A percentile compares a stretch with the other conserved stretches of the same genome.
Conservation (phyloP, 306 rosid species). For the Vigna reflexopilosa region DNA sequence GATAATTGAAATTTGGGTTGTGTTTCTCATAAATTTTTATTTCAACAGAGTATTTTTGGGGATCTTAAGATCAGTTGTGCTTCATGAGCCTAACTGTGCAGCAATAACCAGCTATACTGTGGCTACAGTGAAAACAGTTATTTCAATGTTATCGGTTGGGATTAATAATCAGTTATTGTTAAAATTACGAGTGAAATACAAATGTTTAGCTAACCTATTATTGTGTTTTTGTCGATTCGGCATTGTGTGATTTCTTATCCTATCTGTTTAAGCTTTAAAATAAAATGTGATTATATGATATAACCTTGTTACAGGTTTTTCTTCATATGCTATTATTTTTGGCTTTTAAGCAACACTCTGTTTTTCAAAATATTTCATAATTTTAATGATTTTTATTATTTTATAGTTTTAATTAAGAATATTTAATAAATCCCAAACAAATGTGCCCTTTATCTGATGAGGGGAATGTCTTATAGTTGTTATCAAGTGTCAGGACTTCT, state of each 20-base stretch:
- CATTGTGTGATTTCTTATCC: not conserved
- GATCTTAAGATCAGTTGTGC: not conserved
- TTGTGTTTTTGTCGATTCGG: conserved; percentile 1
- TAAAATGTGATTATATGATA: not conserved
- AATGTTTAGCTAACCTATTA: conserved; percentile 2
- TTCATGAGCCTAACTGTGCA: conserved; percentile 8
- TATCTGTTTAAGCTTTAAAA: too few species aligned
- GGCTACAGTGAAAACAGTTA: conserved; percentile 8
- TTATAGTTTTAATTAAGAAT: not conserved
- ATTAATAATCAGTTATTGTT: conserved; percentile 3
- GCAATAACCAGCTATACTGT: not conserved
- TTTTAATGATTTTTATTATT: not conserved
- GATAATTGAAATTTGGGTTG: conserved; percentile 13
- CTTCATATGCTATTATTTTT: not conserved
- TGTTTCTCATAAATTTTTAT: not conserved
- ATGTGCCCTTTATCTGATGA: not conserved
- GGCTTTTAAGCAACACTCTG: not conserved
- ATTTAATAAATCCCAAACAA: not conserved
- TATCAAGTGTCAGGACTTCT: not conserved
- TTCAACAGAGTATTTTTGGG: conserved; percentile 13
- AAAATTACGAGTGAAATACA: conserved; percentile 1
- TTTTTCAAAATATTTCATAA: not conserved
- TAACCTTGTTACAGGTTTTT: not conserved
- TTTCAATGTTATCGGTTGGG: not conserved
- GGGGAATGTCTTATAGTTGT: conserved; percentile 3